A percentile compares a stretch with the other conserved stretches of the same genome.
phyloP scores from a whole-genome alignment of 1,284 basidiomycete genomes.

The Ustilago crameri region DNA sequence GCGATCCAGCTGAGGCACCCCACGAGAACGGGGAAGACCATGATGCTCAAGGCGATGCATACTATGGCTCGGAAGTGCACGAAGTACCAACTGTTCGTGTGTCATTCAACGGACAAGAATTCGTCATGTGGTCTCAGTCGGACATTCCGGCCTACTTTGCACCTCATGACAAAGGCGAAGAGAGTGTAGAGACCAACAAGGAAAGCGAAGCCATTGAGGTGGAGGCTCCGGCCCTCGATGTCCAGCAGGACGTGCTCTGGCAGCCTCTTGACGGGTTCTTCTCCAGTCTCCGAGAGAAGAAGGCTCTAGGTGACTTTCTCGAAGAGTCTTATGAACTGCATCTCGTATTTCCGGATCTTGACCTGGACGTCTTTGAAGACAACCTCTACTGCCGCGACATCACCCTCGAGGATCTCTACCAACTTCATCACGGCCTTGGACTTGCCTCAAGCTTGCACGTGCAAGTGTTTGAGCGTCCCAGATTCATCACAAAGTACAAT shows the following conservation, averaged over 20 bases:
- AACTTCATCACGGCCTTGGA: conserved; percentile 57
- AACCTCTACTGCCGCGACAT: conserved; percentile 63
- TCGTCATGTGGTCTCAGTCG: conserved; percentile 53
- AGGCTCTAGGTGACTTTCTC: conserved; percentile 65
- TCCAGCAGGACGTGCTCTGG: conserved; percentile 50
- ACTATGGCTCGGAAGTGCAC: conserved; percentile 13
- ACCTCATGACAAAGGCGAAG: background rate
- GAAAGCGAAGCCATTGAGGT: conserved; percentile 30
- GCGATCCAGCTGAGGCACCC: background rate
- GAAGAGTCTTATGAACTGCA: conserved; percentile 60
- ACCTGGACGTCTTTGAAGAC: conserved; percentile 60
- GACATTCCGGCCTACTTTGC: conserved; percentile 35
- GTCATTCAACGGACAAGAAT: conserved; percentile 63
- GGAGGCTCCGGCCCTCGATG: conserved; percentile 50
- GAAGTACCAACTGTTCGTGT: conserved; percentile 41
- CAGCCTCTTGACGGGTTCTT: conserved; percentile 63
- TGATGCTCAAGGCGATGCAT: conserved; percentile 10
- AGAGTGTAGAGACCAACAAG: background rate
- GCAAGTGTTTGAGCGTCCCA: conserved; percentile 48
- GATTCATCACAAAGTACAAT: conserved; percentile 65
- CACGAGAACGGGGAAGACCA: conserved; percentile 1
- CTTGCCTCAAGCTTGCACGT: conserved; percentile 55
- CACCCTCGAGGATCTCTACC: conserved; percentile 58
- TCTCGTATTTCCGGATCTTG: conserved; percentile 56
- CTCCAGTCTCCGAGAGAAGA: conserved; percentile 50